phyloP scores from a whole-genome alignment of 2,329 filamentous ascomycete genomes.

The Aspergillus brasiliensis region DNA sequence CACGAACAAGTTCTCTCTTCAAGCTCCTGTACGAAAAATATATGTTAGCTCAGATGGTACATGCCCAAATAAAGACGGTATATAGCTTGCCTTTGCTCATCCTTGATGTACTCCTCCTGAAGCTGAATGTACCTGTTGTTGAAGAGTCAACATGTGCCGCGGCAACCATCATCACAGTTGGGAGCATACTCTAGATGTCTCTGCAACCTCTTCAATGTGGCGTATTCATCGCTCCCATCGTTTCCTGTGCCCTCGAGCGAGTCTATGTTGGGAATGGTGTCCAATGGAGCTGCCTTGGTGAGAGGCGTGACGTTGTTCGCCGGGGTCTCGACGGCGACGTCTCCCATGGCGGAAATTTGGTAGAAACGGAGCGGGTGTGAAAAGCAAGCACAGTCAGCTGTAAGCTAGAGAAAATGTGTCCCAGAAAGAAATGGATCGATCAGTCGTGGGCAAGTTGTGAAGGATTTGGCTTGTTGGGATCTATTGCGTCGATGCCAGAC shows the following conservation, averaged over 20 bases:
- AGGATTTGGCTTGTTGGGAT: background rate
- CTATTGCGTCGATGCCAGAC: slow-evolving; percentile 11
- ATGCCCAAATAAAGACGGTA: background rate
- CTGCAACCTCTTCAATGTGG: slow-evolving; percentile 93
- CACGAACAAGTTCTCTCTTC: slow-evolving; percentile 94
- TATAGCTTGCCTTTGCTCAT: slow-evolving; percentile 79
- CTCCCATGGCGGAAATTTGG: slow-evolving; percentile 66
- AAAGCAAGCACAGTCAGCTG: background rate
- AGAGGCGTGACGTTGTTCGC: slow-evolving; percentile 72
- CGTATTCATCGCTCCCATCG: slow-evolving; percentile 90
- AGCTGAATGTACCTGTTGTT: slow-evolving; percentile 80
- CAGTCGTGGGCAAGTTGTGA: background rate
- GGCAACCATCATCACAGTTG: background rate
- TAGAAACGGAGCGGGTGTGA: background rate
- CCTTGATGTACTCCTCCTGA: slow-evolving; percentile 99
- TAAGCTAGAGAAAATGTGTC: background rate
- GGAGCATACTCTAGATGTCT: slow-evolving; percentile 81
- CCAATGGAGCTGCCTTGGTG: slow-evolving; percentile 75
- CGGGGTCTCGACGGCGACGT: slow-evolving; percentile 82
- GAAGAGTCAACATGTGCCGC: slow-evolving; percentile 21
- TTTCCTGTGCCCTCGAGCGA: slow-evolving; percentile 79
- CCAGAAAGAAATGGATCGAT: background rate
- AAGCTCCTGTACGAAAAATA: slow-evolving; percentile 65
- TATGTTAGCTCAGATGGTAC: slow-evolving; percentile 16
- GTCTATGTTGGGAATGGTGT: slow-evolving; percentile 85